A percentile compares a stretch with the other conserved stretches of the same genome.
Evolutionary conservation across 2,329 filamentous ascomycete genomes (phyloP).

Genomic region (Neocatenulostroma microsporum): DNA sequence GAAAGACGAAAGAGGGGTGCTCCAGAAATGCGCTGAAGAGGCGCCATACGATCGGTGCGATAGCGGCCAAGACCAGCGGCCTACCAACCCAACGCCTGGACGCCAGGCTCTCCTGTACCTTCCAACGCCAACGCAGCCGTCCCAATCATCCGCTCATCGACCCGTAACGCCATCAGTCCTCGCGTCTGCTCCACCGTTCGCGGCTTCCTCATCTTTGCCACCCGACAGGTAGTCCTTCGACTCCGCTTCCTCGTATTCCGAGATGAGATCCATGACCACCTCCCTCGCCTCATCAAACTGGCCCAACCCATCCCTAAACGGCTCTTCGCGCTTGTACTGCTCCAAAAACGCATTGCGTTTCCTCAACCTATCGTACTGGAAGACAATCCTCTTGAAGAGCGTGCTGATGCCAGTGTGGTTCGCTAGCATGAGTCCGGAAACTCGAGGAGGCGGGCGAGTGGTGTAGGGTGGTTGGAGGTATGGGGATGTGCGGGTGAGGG

Average conservation of each 20-base stretch:
- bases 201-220: constrained; percentile 18
- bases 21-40: no score
- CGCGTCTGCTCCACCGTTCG: constrained; percentile 26
- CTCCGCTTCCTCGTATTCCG: constrained; percentile 92
- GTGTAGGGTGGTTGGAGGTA: constrained; percentile 94
- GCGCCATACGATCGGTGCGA: no score
- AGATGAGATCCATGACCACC: constrained; percentile 8
- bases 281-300: constrained; percentile 94
- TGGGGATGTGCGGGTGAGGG: constrained; percentile 89
- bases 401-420: constrained; percentile 98
- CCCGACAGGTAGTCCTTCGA: constrained; percentile 81
- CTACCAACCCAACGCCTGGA: no score
- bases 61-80: no score
- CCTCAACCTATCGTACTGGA: constrained; percentile 85
- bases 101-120: no score
- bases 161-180: constrained; percentile 39
- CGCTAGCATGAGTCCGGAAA: constrained; percentile 93
- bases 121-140: no score
- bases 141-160: no score
- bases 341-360: constrained; percentile 97
- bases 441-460: constrained; percentile 75
- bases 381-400: constrained; percentile 88
- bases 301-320: constrained; percentile 81
- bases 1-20: constrained; percentile 13
- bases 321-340: constrained; percentile 88